Conservation (phyloP, 495 filamentous ascomycete genomes). For the Hypomontagnella submonticulosa region DNA sequence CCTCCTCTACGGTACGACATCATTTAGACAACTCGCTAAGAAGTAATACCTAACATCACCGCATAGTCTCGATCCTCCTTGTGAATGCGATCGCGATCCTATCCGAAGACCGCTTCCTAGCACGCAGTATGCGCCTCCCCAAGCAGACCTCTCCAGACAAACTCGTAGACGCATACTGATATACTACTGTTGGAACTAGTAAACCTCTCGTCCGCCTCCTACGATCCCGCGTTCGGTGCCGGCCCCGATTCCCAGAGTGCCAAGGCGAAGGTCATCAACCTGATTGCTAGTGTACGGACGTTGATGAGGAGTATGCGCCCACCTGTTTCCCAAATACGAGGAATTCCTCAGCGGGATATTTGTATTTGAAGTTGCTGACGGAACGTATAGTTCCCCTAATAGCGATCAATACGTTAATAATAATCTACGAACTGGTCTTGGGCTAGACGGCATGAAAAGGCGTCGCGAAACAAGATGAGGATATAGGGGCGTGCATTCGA, state of each 20-base stretch:
- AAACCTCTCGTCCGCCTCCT: constrained; percentile 74
- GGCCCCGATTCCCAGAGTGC: constrained; percentile 75
- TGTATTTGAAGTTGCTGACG: constrained; percentile 22
- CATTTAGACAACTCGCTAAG: constrained; percentile 25
- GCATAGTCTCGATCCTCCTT: constrained; percentile 81
- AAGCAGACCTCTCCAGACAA: neutral
- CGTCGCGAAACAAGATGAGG: constrained; percentile 14
- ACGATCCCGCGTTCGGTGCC: constrained; percentile 80
- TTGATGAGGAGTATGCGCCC: constrained; percentile 88
- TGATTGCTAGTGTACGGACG: constrained; percentile 90
- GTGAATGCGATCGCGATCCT: constrained; percentile 95
- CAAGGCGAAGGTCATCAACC: constrained; percentile 85
- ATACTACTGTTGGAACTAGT: constrained; percentile 63
- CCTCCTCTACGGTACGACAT: constrained; percentile 72
- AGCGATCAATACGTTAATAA: constrained; percentile 87
- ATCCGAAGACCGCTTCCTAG: constrained; percentile 97
- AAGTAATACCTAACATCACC: constrained; percentile 31
- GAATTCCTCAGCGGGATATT: too few species aligned
- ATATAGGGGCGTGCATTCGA: constrained; percentile 28
- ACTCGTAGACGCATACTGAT: constrained; percentile 1
- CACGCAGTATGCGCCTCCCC: constrained; percentile 74
- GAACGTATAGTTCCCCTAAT: constrained; percentile 84
- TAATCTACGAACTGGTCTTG: constrained; percentile 87
- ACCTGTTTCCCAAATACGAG: constrained; percentile 7
- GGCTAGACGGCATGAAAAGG: constrained; percentile 60